phyloP scores from a whole-genome alignment of 1,139 yeast species.

The Debaryomyces subglobosus region DNA sequence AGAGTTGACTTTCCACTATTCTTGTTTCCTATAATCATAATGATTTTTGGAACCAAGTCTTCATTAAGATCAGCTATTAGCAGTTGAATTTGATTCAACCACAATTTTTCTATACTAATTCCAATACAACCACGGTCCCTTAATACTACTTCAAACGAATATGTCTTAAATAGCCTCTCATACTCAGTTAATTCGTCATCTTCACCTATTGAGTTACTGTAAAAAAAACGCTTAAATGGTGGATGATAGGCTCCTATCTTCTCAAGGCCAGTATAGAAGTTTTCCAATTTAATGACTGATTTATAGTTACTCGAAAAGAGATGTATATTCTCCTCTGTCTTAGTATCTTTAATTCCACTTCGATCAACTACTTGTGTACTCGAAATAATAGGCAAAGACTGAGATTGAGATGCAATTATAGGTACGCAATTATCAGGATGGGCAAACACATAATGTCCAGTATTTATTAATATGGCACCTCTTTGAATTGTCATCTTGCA shows the following conservation, averaged over 20 bases:
- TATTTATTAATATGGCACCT: slow-evolving; percentile 64
- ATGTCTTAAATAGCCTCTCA: slow-evolving; percentile 18
- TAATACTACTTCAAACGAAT: slow-evolving; percentile 43
- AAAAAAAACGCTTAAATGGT: slow-evolving; percentile 48
- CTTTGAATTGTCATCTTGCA: slow-evolving; percentile 53
- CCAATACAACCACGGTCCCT: slow-evolving; percentile 32
- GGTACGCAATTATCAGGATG: slow-evolving; percentile 22
- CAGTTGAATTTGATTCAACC: slow-evolving; percentile 21
- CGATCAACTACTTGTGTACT: slow-evolving; percentile 46
- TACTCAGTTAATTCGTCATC: slow-evolving; percentile 12
- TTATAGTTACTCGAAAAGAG: slow-evolving; percentile 40
- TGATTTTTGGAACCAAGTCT: slow-evolving; percentile 19
- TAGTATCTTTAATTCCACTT: slow-evolving; percentile 26
- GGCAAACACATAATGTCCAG: slow-evolving; percentile 47
- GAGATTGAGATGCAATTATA: slow-evolving; percentile 55
- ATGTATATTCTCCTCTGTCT: slow-evolving; percentile 32
- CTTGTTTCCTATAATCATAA: slow-evolving; percentile 52
- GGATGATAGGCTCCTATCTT: slow-evolving; percentile 51
- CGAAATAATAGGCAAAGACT: slow-evolving; percentile 58
- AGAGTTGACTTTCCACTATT: slow-evolving; percentile 87
- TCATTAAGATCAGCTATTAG: slow-evolving; percentile 6
- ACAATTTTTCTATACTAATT: slow-evolving; percentile 21
- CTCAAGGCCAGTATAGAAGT: slow-evolving; percentile 47
- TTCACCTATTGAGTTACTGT: slow-evolving; percentile 18
- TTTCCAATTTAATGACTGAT: slow-evolving; percentile 46